Conservation (phyloP, 2,329 filamentous ascomycete genomes). For the Sporothrix globosa region DNA sequence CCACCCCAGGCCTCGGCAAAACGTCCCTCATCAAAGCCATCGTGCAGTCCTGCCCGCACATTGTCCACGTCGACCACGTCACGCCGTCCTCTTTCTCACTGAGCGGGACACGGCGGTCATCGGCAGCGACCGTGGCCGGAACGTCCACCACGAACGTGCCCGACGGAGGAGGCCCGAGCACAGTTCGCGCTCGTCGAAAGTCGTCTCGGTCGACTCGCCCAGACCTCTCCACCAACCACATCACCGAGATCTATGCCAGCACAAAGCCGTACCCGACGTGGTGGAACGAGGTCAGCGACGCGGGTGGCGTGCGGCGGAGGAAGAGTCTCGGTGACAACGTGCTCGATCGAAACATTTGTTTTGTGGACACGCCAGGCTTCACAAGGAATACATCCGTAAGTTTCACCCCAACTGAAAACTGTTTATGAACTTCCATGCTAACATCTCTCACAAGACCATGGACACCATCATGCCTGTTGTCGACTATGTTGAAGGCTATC, state of each 20-base stretch:
- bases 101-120: constrained; percentile 34
- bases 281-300: constrained; percentile 80
- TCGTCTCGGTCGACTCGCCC: constrained; percentile 28
- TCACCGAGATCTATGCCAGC: constrained; percentile 75
- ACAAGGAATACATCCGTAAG: constrained; percentile 57
- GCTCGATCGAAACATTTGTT: constrained; percentile 89
- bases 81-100: constrained; percentile 38
- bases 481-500: constrained; percentile 72
- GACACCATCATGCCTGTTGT: constrained; percentile 63
- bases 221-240: constrained; percentile 45
- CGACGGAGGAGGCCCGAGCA: constrained; percentile 33
- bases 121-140: constrained; percentile 30
- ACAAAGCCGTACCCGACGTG: constrained; percentile 84
- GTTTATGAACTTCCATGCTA: constrained; percentile 24
- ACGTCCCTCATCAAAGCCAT: constrained; percentile 87
- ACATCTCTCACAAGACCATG: constrained; percentile 47
- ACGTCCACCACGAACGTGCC: constrained; percentile 6
- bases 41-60: constrained; percentile 82
- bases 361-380: constrained; percentile 80
- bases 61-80: constrained; percentile 85
- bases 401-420: constrained; percentile 23
- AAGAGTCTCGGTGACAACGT: constrained; percentile 76
- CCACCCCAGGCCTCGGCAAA: constrained; percentile 72
- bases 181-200: constrained; percentile 34
- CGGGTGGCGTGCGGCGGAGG: constrained; percentile 59